Conservation (phyloP, 768 basidiomycete species). For the Lyophyllum decastes region DNA sequence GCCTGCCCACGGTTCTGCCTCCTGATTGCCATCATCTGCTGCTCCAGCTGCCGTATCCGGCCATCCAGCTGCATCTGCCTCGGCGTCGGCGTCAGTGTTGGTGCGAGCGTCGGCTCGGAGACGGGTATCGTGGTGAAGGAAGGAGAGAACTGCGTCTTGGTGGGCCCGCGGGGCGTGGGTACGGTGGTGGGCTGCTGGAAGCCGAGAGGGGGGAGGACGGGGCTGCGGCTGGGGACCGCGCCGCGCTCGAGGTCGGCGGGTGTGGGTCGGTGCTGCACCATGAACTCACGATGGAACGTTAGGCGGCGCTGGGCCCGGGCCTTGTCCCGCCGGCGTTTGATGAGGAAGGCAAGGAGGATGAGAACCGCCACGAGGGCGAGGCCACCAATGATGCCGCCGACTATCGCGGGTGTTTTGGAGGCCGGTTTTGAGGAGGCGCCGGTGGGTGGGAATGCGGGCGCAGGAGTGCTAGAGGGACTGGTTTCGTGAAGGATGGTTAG, state of each 20-base stretch:
- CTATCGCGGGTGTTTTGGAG: conserved; percentile 5
- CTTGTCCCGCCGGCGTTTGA: conserved; percentile 3
- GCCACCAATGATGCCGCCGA: conserved; percentile 15
- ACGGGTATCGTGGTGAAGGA: background rate
- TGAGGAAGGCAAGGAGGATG: conserved; percentile 2
- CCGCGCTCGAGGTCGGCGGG: conserved; percentile 8
- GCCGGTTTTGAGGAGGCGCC: background rate
- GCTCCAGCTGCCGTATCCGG: conserved; percentile 10
- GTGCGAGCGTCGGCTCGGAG: background rate
- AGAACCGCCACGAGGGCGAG: conserved; percentile 10
- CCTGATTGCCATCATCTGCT: conserved; percentile 9
- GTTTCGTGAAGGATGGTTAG: background rate
- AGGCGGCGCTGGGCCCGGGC: conserved; percentile 2
- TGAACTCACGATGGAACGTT: conserved; percentile 14
- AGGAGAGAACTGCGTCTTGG: background rate
- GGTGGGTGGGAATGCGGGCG: background rate
- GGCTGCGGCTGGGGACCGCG: background rate
- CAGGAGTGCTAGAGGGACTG: background rate
- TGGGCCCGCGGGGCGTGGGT: background rate
- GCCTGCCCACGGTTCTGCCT: conserved; percentile 8
- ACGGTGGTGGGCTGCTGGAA: conserved; percentile 2
- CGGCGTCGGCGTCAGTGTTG: conserved; percentile 1
- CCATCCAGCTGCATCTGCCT: conserved; percentile 9
- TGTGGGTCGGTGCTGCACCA: conserved; percentile 13
- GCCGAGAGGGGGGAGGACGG: background rate